A percentile compares a stretch with the other conserved stretches of the same genome.
Evolutionary conservation across 1,284 basidiomycete species (phyloP).

Genomic region (Trichosporon sp.): DNA sequence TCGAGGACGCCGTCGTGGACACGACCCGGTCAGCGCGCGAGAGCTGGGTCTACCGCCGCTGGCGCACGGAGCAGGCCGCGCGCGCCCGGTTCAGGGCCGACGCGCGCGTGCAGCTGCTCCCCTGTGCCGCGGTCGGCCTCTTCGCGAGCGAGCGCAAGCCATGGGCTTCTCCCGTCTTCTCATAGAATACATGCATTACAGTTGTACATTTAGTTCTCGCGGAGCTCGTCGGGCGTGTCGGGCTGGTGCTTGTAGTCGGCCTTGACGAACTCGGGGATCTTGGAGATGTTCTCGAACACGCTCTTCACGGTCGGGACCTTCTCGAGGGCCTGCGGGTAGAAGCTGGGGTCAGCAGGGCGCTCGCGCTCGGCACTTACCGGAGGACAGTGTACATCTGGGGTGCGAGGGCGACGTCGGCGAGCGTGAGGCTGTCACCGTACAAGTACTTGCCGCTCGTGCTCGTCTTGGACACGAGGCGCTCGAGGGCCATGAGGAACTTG

Average conservation of each 20-base stretch:
- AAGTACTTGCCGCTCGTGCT: constrained; percentile 7
- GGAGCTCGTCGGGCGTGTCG: constrained; percentile 20
- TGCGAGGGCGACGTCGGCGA: constrained; percentile 17
- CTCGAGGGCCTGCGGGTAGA: constrained; percentile 9
- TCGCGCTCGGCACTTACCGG: not conserved
- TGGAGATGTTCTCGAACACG: constrained; percentile 12
- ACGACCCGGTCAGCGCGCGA: not conserved
- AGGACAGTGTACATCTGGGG: constrained; percentile 19
- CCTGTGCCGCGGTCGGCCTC: not conserved
- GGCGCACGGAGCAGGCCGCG: not conserved
- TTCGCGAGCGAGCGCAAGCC: not conserved
- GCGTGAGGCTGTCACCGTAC: constrained; percentile 17
- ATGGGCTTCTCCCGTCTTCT: not conserved
- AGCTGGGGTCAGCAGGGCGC: not conserved
- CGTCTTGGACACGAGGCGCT: constrained; percentile 11
- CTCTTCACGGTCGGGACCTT: constrained; percentile 9
- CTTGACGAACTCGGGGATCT: constrained; percentile 16
- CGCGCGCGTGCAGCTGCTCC: not conserved
- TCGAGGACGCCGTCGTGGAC: not conserved
- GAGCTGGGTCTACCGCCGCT: not conserved
- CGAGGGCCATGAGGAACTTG: constrained; percentile 11
- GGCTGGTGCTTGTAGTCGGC: constrained; percentile 24
- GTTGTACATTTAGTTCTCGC: not conserved
- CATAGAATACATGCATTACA: constrained; percentile 1
- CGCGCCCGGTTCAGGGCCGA: not conserved